Percentiles rank a stretch among this genome's conserved stretches.
These are phyloP conservation scores for Creolimax fragrantissima DNA, from an alignment of 78 protist genomes.

Conservation along the genomic window DNA sequence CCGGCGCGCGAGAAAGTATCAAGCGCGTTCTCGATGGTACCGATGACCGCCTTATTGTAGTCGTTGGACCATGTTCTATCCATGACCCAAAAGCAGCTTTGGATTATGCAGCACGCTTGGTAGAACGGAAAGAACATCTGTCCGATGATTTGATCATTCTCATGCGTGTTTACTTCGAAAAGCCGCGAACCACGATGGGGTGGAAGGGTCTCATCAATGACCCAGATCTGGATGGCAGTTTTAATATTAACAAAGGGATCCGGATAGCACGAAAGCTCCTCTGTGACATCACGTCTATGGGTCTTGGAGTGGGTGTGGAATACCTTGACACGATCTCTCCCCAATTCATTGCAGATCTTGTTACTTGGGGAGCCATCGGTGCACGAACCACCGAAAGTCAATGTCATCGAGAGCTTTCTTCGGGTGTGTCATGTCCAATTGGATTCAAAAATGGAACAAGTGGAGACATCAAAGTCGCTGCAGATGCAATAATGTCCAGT, in stretches of 20 bases:
- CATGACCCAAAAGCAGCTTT: conserved; percentile 43
- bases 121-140: background rate
- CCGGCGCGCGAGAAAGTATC: background rate
- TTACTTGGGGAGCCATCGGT: conserved; percentile 47
- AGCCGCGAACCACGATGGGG: conserved; percentile 58
- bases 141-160: conserved; percentile 33
- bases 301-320: conserved; percentile 45
- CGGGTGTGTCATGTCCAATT: conserved; percentile 49
- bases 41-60: conserved; percentile 38
- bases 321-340: conserved; percentile 58
- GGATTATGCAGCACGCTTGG: conserved; percentile 33
- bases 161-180: conserved; percentile 67
- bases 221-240: conserved; percentile 35
- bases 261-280: conserved; percentile 13
- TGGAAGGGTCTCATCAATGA: conserved; percentile 69
- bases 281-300: background rate
- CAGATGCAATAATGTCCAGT: conserved; percentile 46
- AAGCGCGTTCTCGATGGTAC: background rate
- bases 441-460: conserved; percentile 53
- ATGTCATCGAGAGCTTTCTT: conserved; percentile 43
- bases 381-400: conserved; percentile 65
- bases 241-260: conserved; percentile 35
- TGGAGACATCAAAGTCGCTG: conserved; percentile 32
- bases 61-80: conserved; percentile 61
- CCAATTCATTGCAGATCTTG: conserved; percentile 7